These are phyloP conservation scores for Aphanoascus verrucosus DNA, from an alignment of 2,329 filamentous ascomycete genomes.

Conservation along the genomic window DNA sequence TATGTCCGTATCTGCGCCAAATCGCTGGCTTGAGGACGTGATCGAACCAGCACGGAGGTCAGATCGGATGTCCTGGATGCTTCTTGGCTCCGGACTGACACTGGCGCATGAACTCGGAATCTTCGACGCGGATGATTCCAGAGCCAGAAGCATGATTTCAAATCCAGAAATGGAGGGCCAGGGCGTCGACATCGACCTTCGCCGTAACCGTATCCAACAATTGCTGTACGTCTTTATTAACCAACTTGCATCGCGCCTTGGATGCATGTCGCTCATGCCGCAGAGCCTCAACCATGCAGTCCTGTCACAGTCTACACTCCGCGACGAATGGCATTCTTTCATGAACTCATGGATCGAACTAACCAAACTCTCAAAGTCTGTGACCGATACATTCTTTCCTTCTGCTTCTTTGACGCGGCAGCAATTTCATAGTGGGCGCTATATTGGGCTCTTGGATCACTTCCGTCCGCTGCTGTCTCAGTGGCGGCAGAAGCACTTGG, in stretches of 20 bases:
- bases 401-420: constrained; percentile 32
- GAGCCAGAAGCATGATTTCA: constrained; percentile 18
- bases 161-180: constrained; percentile 12
- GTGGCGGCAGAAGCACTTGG: constrained; percentile 32
- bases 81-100: constrained; percentile 44
- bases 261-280: constrained; percentile 43
- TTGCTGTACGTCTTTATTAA: constrained; percentile 41
- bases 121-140: constrained; percentile 33
- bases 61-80: constrained; percentile 51
- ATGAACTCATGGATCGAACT: constrained; percentile 44
- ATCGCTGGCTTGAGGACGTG: constrained; percentile 44
- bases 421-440: constrained; percentile 39
- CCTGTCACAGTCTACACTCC: constrained; percentile 21
- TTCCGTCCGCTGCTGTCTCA: constrained; percentile 34
- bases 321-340: constrained; percentile 42
- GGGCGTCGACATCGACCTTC: constrained; percentile 24
- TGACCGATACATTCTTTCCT: constrained; percentile 45
- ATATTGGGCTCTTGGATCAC: constrained; percentile 41
- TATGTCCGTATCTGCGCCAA: constrained; percentile 23
- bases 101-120: constrained; percentile 45
- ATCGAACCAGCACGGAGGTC: constrained; percentile 44
- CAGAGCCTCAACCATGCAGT: constrained; percentile 34
- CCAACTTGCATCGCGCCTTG: constrained; percentile 42
- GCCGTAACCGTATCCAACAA: constrained; percentile 28
- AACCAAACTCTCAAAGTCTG: constrained; percentile 41